Evolutionary conservation across 2,329 filamentous ascomycete species (phyloP).

Genomic region (Daldinia sp.): DNA sequence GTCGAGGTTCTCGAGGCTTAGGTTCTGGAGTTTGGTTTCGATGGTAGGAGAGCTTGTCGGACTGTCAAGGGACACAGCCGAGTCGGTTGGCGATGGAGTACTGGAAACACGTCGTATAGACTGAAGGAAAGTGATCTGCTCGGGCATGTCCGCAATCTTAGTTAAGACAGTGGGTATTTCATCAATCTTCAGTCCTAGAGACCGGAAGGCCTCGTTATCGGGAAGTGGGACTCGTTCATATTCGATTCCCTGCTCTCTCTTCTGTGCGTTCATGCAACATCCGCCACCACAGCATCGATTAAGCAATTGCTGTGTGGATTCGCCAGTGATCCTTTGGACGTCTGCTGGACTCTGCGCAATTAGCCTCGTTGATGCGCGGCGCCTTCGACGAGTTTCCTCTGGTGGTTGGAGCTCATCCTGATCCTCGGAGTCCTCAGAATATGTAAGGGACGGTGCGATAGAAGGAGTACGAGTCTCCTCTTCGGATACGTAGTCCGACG

Average conservation of each 20-base stretch:
- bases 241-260: slow-evolving; percentile 55
- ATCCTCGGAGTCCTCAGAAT: slow-evolving; percentile 69
- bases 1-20: slow-evolving; percentile 57
- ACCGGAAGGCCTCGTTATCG: slow-evolving; percentile 85
- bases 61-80: slow-evolving; percentile 55
- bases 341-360: slow-evolving; percentile 70
- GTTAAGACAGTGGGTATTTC: slow-evolving; percentile 78
- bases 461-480: slow-evolving; percentile 56
- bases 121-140: slow-evolving; percentile 76
- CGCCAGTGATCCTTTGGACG: slow-evolving; percentile 70
- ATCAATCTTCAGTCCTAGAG: slow-evolving; percentile 78
- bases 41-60: slow-evolving; percentile 48
- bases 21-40: slow-evolving; percentile 40
- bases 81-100: slow-evolving; percentile 58
- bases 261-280: slow-evolving; percentile 64
- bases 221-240: slow-evolving; percentile 67
- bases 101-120: slow-evolving; percentile 56
- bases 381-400: slow-evolving; percentile 56
- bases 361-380: slow-evolving; percentile 74
- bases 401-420: slow-evolving; percentile 60
- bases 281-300: slow-evolving; percentile 71
- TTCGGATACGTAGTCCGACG: slow-evolving; percentile 54
- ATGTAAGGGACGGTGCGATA: slow-evolving; percentile 68
- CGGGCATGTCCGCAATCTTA: slow-evolving; percentile 74
- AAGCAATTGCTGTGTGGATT: slow-evolving; percentile 68